Evolutionary conservation across 2,329 filamentous ascomycete genomes (phyloP).

Genomic region (Trichophyton rubrum): DNA sequence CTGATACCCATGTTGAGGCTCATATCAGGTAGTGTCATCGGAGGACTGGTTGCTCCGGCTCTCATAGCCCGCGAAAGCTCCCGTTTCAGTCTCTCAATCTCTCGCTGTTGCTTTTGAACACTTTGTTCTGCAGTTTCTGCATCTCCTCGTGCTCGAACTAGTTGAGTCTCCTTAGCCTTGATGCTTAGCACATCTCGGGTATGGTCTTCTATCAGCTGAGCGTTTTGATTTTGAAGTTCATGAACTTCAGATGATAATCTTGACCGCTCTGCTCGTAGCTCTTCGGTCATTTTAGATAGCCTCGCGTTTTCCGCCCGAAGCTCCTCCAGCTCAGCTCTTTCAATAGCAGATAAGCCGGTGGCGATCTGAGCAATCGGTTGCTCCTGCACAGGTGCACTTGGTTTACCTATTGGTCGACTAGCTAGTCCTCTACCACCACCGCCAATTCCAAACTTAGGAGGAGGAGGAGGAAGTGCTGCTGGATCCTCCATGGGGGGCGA

Average conservation of each 20-base stretch:
- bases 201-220: constrained; percentile 91
- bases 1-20: constrained; percentile 41
- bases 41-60: constrained; percentile 28
- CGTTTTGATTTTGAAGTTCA: constrained; percentile 93
- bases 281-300: constrained; percentile 61
- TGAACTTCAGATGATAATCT: constrained; percentile 77
- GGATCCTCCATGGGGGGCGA: constrained; percentile 37
- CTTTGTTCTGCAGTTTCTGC: constrained; percentile 77
- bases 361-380: constrained; percentile 36
- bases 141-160: constrained; percentile 82
- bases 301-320: constrained; percentile 72
- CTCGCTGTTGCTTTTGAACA: constrained; percentile 70
- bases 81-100: constrained; percentile 86
- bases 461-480: constrained; percentile 29
- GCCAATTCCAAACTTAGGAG: constrained; percentile 52
- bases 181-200: constrained; percentile 90
- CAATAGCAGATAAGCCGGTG: constrained; percentile 60
- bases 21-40: constrained; percentile 38
- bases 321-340: constrained; percentile 85
- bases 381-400: constrained; percentile 36
- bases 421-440: constrained; percentile 57
- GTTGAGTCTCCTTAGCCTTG: constrained; percentile 95
- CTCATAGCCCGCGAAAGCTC: constrained; percentile 49
- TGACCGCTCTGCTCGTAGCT: constrained; percentile 67
- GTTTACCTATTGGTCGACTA: constrained; percentile 72